Evolutionary conservation across 352 stramenopile species (phyloP), one percentile per base, ranked within the genome.

Genomic region (Phytophthora colocasiae): DNA sequence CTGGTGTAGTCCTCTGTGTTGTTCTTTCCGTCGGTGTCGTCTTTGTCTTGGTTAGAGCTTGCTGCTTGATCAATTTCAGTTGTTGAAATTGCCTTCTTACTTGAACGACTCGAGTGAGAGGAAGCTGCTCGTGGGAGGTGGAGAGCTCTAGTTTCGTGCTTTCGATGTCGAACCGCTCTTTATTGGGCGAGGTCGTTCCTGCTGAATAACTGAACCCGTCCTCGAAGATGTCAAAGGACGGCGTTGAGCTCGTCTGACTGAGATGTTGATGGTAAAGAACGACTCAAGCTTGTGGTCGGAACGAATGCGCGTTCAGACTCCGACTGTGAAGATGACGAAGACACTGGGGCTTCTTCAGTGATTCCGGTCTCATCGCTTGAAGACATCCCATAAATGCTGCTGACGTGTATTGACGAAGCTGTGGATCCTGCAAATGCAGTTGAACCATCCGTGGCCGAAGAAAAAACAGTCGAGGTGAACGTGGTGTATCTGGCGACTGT

Each of bases 31-130:
- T 39, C 39, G 22, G 7, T 26, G 19, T 40, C 26, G 47, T 40
- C 31, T 14, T 10, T 10, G 31, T 36, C 39, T 26, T 52, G 32
- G 22, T 53, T 39, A 15, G 32, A 50, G 31, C 19, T 70, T 24
- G 32, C 9, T 26, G 27, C 2, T 22, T 22, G 22, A 22, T 22
- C 14, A 54, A 31, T 6, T 41, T 64, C 47, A 8, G 40, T 22
- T 52, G 44, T 53, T 59, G 51, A 63, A 48, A 34, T 40, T 71
- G 55, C n/a, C 36, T 39, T 41, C 46, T 58, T 55, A 43, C 17
- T 54, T 11, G 41, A 36, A 62, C 22, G 43, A 19, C 31, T 48
- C 5, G 44, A 32, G 26, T 9, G 19, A 19, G 41, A 49, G 39
- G 43, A 38, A 24, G 34, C 14, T 58, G 64, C 24, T 1, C 34